Base-by-base conservation (phyloP, 768 basidiomycete species). In the Mycena metata region DNA sequence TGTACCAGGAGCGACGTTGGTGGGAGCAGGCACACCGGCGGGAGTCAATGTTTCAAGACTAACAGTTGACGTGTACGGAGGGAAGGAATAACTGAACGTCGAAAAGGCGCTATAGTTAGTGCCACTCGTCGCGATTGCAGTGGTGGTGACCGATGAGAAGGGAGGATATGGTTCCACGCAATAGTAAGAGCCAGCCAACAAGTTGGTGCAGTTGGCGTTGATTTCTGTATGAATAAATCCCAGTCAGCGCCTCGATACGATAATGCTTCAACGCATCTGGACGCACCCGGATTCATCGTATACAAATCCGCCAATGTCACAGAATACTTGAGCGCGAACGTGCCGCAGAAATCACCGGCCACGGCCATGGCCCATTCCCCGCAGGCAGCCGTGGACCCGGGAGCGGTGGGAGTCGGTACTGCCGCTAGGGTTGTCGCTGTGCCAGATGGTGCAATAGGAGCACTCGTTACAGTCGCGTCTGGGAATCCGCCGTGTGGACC, bases 101-200 rank as follows among this genome's bases (percentile, higher is more conserved):
- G 56, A 36, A 2, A 23, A 36, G 57, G 21, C 62, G n/a, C 21
- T 58, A 23, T 55, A 67, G 54, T 69, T 67, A 16, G 54, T 68
- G 6, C 30, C 30, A 6, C 30, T 30, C 7, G 54, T 58, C 9
- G 64, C 63, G 15, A 51, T 8, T 42, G 59, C 46, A 17, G 69
- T 35, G 12, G 71, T 33, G 45, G 69, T 13, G 46, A 52, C 33
- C 15, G 60, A 39, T n/a, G 70, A 46, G 12, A 75, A 55, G n/a
- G 74, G 75, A 16, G 76, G 76, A 56, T 69, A 77, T 9, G 76
- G 69, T 9, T 66, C 73, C 13, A 75, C 75, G 59, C 76, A 75
- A 43, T 75, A 75, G 56, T 76, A 72, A 51, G 71, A 74, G 10
- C 47, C 60, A 3, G 64, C 55, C 73, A 70, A 74, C 19, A 77